Conservation (phyloP, 2,329 filamentous ascomycete genomes). For the Didymella sp. region DNA sequence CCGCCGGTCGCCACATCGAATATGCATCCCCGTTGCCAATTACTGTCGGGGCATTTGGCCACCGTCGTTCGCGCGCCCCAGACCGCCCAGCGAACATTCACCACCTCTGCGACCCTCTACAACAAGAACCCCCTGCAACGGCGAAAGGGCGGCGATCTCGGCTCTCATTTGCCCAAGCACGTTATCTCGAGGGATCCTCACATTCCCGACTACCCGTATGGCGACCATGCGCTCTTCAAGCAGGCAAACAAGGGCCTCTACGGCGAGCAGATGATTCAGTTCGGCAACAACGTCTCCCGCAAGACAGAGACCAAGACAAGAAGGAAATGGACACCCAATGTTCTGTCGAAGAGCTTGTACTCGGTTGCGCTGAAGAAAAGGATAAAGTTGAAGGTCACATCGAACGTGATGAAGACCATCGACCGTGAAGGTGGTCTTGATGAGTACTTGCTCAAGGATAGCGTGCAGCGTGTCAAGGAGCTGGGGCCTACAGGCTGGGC, state of each 20-base stretch:
- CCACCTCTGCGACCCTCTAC: constrained; percentile 30
- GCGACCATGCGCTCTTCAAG: constrained; percentile 74
- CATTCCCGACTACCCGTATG: constrained; percentile 71
- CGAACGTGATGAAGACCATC: constrained; percentile 70
- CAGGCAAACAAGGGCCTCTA: constrained; percentile 80
- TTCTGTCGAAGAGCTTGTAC: constrained; percentile 71
- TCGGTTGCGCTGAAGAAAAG: constrained; percentile 66
- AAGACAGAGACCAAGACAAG: constrained; percentile 73
- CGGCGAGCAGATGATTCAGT: constrained; percentile 73
- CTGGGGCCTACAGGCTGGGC: constrained; percentile 90
- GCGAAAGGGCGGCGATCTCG: constrained; percentile 44
- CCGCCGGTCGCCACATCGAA: constrained; percentile 17
- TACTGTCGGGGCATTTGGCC: constrained; percentile 35
- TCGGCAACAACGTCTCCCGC: constrained; percentile 77
- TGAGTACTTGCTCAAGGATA: constrained; percentile 85
- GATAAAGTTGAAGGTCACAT: constrained; percentile 72
- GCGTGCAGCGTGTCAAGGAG: constrained; percentile 79
- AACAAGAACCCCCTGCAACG: constrained; percentile 38
- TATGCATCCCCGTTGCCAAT: constrained; percentile 44
- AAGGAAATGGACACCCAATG: constrained; percentile 77
- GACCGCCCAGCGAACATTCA: constrained; percentile 37
- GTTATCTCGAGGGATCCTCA: constrained; percentile 39
- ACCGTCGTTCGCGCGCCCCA: constrained; percentile 22
- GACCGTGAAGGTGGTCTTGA: constrained; percentile 89
- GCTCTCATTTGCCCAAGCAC: constrained; percentile 46